These are phyloP conservation scores for Penicillium nordicum DNA, from an alignment of 2,329 filamentous ascomycete genomes.

Conservation along the genomic window DNA sequence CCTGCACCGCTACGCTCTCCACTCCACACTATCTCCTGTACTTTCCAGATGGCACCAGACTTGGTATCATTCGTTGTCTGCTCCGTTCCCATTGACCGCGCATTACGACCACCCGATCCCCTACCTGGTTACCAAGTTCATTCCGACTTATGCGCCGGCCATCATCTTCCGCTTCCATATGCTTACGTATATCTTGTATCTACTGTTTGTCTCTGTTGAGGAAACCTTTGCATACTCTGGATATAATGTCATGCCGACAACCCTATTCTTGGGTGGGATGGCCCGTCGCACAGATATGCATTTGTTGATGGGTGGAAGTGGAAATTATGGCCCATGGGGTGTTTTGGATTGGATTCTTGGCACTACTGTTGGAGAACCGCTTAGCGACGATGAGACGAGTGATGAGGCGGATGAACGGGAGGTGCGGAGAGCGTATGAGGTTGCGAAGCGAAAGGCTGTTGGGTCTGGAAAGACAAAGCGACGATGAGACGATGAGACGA, in stretches of 20 bases:
- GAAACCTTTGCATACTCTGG: slow-evolving; percentile 60
- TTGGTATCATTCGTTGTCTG: slow-evolving; percentile 56
- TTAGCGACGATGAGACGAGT: slow-evolving; percentile 50
- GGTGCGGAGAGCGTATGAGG: slow-evolving; percentile 27
- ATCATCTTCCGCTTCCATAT: slow-evolving; percentile 59
- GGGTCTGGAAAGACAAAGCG: slow-evolving; percentile 8
- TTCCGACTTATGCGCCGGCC: slow-evolving; percentile 57
- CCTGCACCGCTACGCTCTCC: slow-evolving; percentile 69
- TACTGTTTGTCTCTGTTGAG: slow-evolving; percentile 55
- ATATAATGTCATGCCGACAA: slow-evolving; percentile 57
- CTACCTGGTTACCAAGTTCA: slow-evolving; percentile 53
- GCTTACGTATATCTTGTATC: slow-evolving; percentile 56
- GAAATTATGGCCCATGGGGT: slow-evolving; percentile 47
- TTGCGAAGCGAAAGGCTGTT: slow-evolving; percentile 29
- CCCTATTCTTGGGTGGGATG: slow-evolving; percentile 57
- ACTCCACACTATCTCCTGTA: slow-evolving; percentile 51
- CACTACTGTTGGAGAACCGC: slow-evolving; percentile 39
- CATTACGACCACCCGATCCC: slow-evolving; percentile 59
- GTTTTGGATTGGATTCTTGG: slow-evolving; percentile 46
- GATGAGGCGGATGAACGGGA: slow-evolving; percentile 38
- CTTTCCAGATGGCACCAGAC: slow-evolving; percentile 51
- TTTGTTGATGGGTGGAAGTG: slow-evolving; percentile 46
- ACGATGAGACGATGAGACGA: slow-evolving; percentile 6
- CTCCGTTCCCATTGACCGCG: slow-evolving; percentile 56
- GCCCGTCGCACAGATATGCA: slow-evolving; percentile 57